Percentiles rank a stretch among this genome's conserved stretches.
phyloP scores from a whole-genome alignment of 768 basidiomycete species.

The Hygrophorus russula region DNA sequence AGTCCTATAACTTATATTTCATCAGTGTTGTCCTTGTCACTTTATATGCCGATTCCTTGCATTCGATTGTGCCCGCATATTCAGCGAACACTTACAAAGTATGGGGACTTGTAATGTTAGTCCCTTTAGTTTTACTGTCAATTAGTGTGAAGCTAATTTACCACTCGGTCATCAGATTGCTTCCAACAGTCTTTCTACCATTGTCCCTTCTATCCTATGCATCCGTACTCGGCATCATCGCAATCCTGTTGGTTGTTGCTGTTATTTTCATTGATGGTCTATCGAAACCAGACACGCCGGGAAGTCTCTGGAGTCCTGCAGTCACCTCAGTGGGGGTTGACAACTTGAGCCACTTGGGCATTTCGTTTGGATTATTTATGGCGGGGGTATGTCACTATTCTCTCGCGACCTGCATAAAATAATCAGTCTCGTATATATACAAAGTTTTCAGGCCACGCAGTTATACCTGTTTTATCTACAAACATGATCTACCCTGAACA shows the following conservation, averaged over 20 bases:
- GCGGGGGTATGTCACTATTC: constrained; percentile 51
- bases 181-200: constrained; percentile 80
- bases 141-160: background rate
- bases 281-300: constrained; percentile 58
- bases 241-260: constrained; percentile 60
- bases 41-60: constrained; percentile 78
- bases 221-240: constrained; percentile 76
- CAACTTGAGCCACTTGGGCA: constrained; percentile 48
- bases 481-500: constrained; percentile 81
- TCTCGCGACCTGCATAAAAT: background rate
- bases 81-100: constrained; percentile 68
- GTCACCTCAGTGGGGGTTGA: constrained; percentile 50
- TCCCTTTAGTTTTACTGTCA: constrained; percentile 4
- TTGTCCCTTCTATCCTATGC: constrained; percentile 80
- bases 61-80: constrained; percentile 57
- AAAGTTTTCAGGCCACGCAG: constrained; percentile 85
- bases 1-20: background rate
- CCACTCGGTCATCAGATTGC: constrained; percentile 39
- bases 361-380: constrained; percentile 87
- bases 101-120: constrained; percentile 60
- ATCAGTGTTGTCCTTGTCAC: constrained; percentile 78
- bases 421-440: background rate
- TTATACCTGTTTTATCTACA: constrained; percentile 79
- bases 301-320: constrained; percentile 70
- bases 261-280: constrained; percentile 81